Evolutionary conservation across 305 asterid species (phyloP).

Genomic region (Solanum aculeatissimum): DNA sequence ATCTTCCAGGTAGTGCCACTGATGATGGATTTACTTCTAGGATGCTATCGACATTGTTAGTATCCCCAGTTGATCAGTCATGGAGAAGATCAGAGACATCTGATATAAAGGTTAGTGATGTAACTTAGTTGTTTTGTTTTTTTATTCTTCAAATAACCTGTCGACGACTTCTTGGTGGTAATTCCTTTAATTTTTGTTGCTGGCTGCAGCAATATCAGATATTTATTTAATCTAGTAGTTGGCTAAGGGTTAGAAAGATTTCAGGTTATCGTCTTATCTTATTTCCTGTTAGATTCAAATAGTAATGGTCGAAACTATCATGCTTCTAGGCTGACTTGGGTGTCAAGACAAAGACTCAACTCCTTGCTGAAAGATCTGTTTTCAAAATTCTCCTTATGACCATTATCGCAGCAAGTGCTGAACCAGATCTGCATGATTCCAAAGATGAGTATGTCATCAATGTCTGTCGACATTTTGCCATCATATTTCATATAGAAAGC

Average conservation of each 20-base stretch:
- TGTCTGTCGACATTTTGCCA: slow-evolving; percentile 96
- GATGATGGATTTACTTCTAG: slow-evolving; percentile 71
- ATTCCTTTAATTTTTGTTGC: background rate
- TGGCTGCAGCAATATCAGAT: background rate
- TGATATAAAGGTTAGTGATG: slow-evolving; percentile 65
- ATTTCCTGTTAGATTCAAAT: background rate
- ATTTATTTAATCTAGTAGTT: background rate
- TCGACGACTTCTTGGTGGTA: background rate
- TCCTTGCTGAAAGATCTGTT: slow-evolving; percentile 97
- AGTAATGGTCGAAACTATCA: background rate
- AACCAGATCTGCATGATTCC: slow-evolving; percentile 71
- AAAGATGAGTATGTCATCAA: slow-evolving; percentile 72
- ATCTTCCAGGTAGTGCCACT: slow-evolving; percentile 79
- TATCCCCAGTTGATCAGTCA: slow-evolving; percentile 80
- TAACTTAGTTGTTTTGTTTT: background rate
- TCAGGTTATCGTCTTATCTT: background rate
- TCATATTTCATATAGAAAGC: slow-evolving; percentile 80
- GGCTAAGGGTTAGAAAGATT: background rate
- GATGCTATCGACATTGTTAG: slow-evolving; percentile 59
- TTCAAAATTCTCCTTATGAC: slow-evolving; percentile 94
- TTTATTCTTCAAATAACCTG: background rate
- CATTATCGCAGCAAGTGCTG: slow-evolving; percentile 88
- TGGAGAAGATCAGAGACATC: slow-evolving; percentile 87
- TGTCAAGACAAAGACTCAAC: slow-evolving; percentile 99
- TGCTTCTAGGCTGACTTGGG: slow-evolving; percentile 91